Conservation (phyloP, 1,139 yeast genomes). For the Suhomyces bolitotheri region DNA sequence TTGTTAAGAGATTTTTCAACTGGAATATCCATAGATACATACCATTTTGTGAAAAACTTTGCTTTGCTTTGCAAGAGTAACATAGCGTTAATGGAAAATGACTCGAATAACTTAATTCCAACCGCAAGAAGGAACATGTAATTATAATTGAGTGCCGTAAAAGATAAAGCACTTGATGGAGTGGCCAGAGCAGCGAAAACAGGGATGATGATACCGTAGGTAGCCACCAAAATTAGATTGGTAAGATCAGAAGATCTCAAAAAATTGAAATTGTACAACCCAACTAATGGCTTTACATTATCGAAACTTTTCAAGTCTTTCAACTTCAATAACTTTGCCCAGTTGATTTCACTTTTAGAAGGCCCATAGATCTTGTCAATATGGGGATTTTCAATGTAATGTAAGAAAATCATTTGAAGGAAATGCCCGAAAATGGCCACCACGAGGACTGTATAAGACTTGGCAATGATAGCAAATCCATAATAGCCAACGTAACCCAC, state of each 20-base stretch:
- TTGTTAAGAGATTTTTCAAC: constrained; percentile 70
- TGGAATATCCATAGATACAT: constrained; percentile 66
- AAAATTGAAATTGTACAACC: constrained; percentile 62
- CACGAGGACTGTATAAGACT: constrained; percentile 69
- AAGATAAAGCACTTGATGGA: constrained; percentile 11
- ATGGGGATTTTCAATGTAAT: constrained; percentile 82
- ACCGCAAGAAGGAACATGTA: constrained; percentile 51
- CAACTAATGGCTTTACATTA: constrained; percentile 57
- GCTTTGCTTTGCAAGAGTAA: constrained; percentile 61
- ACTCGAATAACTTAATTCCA: constrained; percentile 52
- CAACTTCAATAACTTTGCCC: constrained; percentile 37
- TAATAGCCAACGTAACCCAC: constrained; percentile 88
- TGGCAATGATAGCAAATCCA: constrained; percentile 78
- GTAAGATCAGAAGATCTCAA: constrained; percentile 67
- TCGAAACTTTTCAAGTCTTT: constrained; percentile 48
- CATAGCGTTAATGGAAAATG: constrained; percentile 52
- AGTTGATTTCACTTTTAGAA: constrained; percentile 39
- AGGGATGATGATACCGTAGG: constrained; percentile 50
- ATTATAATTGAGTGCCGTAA: constrained; percentile 8
- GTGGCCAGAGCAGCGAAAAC: constrained; percentile 33
- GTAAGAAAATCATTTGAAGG: constrained; percentile 75
- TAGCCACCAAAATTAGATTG: constrained; percentile 48
- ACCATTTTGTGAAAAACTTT: constrained; percentile 67
- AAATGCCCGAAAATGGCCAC: constrained; percentile 79
- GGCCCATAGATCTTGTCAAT: constrained; percentile 77